Conservation (phyloP, 768 basidiomycete genomes). For the Leccinum aurantiacum region DNA sequence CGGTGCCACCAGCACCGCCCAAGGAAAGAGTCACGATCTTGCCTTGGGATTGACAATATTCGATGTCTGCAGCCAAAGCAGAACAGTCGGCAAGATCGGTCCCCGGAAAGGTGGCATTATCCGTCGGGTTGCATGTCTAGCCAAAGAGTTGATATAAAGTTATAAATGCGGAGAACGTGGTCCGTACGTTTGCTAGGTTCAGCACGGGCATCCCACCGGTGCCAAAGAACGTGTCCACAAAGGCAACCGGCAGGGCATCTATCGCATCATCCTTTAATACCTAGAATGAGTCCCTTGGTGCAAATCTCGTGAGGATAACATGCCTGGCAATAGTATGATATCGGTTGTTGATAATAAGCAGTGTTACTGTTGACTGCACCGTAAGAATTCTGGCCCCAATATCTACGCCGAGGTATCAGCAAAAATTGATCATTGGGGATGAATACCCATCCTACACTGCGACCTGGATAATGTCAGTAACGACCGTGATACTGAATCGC, state of each 20-base stretch:
- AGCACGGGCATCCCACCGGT: conserved; percentile 61
- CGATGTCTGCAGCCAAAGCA: conserved; percentile 41
- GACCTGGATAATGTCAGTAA: conserved; percentile 38
- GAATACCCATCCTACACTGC: conserved; percentile 45
- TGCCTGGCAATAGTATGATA: conserved; percentile 66
- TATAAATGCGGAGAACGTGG: background rate
- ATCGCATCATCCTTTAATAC: conserved; percentile 56
- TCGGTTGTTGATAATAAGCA: conserved; percentile 57
- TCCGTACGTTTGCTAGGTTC: conserved; percentile 64
- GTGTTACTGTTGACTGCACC: conserved; percentile 54
- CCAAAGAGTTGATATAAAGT: background rate
- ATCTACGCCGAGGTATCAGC: conserved; percentile 37
- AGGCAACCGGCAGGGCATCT: conserved; percentile 70
- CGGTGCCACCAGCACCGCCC: conserved; percentile 43
- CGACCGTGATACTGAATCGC: background rate
- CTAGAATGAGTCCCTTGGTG: conserved; percentile 3
- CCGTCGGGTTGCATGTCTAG: conserved; percentile 44
- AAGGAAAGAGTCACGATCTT: conserved; percentile 49
- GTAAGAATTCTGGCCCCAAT: conserved; percentile 78
- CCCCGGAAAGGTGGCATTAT: conserved; percentile 42
- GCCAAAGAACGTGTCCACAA: conserved; percentile 64
- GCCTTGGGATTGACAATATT: conserved; percentile 44
- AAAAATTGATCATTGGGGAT: background rate
- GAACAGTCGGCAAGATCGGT: conserved; percentile 42
- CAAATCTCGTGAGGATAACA: conserved; percentile 13